phyloP scores from a whole-genome alignment of 805 yeast genomes.

The Saccharomycopsis vini region DNA sequence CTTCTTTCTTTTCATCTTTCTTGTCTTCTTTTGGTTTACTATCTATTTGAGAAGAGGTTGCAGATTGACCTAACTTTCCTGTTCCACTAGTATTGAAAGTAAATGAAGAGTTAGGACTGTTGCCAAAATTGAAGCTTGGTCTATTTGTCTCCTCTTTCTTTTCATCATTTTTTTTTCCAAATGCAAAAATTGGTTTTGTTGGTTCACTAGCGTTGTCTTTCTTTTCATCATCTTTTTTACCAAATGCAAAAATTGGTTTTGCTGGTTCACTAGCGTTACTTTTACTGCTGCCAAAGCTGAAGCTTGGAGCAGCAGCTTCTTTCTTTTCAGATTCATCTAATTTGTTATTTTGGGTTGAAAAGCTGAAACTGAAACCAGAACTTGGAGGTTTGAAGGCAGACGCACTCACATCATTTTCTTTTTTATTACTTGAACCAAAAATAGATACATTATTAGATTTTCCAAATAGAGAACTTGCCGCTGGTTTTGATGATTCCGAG shows the following conservation, averaged over 20 bases:
- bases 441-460: too few relatives aligned
- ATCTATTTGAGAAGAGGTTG: too few relatives aligned
- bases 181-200: neutral
- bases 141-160: slow-evolving; percentile 4
- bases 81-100: neutral
- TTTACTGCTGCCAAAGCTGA: neutral
- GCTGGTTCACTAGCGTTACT: neutral
- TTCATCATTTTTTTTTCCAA: neutral
- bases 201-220: neutral
- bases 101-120: neutral
- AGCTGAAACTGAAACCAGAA: slow-evolving; percentile 3
- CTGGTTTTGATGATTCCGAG: too few relatives aligned
- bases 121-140: slow-evolving; percentile 12
- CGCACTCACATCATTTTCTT: neutral
- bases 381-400: neutral
- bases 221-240: neutral
- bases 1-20: too few relatives aligned
- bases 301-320: slow-evolving; percentile 1
- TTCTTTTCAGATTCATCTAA: neutral
- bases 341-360: neutral
- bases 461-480: too few relatives aligned
- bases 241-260: slow-evolving; percentile 7
- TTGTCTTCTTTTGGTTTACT: too few relatives aligned
- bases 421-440: too few relatives aligned
- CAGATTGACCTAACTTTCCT: too few relatives aligned